Evolutionary conservation across 1,139 yeast genomes (phyloP).

Genomic region (Yamadazyma dushanensis): DNA sequence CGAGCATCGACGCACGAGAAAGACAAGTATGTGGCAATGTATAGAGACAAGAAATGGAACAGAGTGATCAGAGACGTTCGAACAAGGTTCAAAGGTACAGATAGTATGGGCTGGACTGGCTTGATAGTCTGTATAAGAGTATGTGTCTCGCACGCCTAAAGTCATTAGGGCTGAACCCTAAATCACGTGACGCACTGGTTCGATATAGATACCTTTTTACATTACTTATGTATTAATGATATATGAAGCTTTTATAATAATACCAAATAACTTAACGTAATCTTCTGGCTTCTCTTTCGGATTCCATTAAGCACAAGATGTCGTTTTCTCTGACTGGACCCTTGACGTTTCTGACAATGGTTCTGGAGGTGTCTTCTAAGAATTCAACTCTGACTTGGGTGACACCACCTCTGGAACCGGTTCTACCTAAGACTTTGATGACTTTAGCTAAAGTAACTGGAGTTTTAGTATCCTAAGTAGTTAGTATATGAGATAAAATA

Average conservation of each 20-base stretch:
- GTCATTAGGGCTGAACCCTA: slow-evolving; percentile 7
- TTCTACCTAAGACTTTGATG: slow-evolving; percentile 98
- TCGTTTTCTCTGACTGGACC: slow-evolving; percentile 99
- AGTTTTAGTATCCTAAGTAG: slow-evolving; percentile 70
- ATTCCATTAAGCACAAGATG: slow-evolving; percentile 98
- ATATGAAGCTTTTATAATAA: slow-evolving; percentile 5
- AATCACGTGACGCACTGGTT: slow-evolving; percentile 8
- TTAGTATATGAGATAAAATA: slow-evolving; percentile 12
- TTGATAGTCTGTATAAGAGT: no score
- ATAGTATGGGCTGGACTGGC: no score
- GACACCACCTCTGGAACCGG: slow-evolving; percentile 99
- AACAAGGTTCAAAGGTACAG: no score
- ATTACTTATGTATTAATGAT: slow-evolving; percentile 6
- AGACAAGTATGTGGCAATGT: no score
- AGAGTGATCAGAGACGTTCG: no score
- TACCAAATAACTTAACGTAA: slow-evolving; percentile 36
- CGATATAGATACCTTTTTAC: no score
- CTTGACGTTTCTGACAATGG: slow-evolving; percentile 99
- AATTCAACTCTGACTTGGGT: slow-evolving; percentile 99
- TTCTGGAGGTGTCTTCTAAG: slow-evolving; percentile 97
- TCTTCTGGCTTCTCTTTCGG: slow-evolving; percentile 98
- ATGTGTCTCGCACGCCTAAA: not conserved
- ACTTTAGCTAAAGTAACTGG: slow-evolving; percentile 99
- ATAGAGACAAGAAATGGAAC: no score
- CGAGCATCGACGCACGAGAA: no score